Base-by-base conservation (phyloP, 257 asterid genomes). In the Handroanthus guayacan region DNA sequence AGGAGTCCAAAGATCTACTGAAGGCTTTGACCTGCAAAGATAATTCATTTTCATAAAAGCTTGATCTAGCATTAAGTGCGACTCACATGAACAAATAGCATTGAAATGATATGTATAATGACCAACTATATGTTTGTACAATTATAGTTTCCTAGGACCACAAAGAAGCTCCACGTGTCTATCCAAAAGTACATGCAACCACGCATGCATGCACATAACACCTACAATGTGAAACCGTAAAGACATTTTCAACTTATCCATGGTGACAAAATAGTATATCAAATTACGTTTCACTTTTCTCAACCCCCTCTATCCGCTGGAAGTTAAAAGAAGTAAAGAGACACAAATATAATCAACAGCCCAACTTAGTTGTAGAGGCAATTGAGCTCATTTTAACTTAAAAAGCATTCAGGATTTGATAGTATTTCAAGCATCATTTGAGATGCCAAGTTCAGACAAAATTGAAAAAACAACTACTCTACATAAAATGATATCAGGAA, bases 21-120 rank as follows among this genome's bases (percentile, higher is more conserved):
- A 93, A 93, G 77, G 98, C 98, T 86, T 90, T 93, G 80, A 89
- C 98, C 98, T 93, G 82, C 79, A 70, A 84, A 79, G 50, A 71
- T 43, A 52, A 52, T 39, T 43, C 10, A 44, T 11, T 70, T 57
- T 16, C 57, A 47, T 51, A 71, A 18, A 58, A 57, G 60, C 58
- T 9, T 20, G 68, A 58, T 18, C 43, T 14, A 48, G 64, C 51
- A 52, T 72, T 72, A 61, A 57, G 62, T 52, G 76, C 48, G 70
- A 63, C 58, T 63, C 31, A 54, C 69, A 71, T 9, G 54, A 43
- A 74, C 12, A 60, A 48, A 44, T 64, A 52, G 76, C 61, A 71
- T 44, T 20, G 17, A 50, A 60, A 66, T 41, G 45, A 37, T 51
- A 52, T 71, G 70, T 37, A 82, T 57, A 38, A 31, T 78, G 25